Conservation (phyloP, 305 asterid genomes). For the Fraxinus sp. region DNA sequence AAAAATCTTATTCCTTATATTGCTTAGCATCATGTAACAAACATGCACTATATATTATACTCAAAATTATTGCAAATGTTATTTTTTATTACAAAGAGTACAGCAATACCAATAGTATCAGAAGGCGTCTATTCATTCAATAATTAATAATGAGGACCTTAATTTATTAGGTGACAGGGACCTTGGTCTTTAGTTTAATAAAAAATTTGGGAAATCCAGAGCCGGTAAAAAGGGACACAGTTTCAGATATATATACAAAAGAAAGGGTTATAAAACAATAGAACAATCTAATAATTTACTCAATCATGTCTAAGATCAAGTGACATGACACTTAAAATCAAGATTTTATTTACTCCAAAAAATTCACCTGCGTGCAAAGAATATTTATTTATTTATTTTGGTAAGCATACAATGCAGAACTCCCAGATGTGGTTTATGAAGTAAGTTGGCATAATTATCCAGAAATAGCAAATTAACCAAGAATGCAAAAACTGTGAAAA, state of each 20-base stretch:
- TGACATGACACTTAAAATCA: background rate
- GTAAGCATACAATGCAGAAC: background rate
- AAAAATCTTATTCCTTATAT: background rate
- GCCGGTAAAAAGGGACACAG: background rate
- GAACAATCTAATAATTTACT: background rate
- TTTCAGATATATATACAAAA: too few relatives aligned
- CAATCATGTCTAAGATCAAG: background rate
- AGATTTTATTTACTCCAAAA: background rate
- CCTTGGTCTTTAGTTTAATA: background rate
- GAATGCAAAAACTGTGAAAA: background rate
- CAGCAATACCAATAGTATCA: too few relatives aligned
- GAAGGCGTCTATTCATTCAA: background rate
- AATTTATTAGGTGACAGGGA: background rate
- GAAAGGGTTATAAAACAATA: too few relatives aligned
- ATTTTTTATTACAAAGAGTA: background rate
- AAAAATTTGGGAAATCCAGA: background rate
- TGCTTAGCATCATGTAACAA: background rate
- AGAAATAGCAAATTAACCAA: background rate
- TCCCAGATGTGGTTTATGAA: too few relatives aligned
- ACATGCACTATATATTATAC: background rate
- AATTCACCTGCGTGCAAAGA: background rate
- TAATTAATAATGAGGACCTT: background rate
- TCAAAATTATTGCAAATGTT: background rate
- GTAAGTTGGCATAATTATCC: background rate
- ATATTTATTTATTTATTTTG: too few relatives aligned